These are phyloP conservation scores for Xylaria grammica DNA, from an alignment of 495 filamentous ascomycete species.

Conservation along the genomic window DNA sequence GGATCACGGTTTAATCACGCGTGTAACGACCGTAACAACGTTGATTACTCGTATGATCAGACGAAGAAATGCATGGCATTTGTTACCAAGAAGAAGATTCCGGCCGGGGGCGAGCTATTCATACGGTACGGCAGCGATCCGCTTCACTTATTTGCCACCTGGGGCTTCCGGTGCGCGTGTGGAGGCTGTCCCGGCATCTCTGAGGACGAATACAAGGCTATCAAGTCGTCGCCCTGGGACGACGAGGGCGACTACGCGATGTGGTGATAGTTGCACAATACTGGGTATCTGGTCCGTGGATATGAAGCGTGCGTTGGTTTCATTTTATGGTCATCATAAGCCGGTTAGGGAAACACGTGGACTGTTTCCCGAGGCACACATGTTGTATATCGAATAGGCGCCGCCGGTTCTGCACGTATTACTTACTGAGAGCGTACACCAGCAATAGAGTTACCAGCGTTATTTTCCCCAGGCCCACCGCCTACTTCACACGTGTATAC, in stretches of 20 bases:
- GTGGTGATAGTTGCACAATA: no score
- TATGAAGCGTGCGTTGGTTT: not conserved
- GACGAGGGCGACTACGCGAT: not conserved
- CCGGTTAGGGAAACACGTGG: not conserved
- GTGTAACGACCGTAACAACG: slow-evolving; percentile 33
- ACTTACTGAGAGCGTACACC: not conserved
- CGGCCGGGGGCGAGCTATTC: slow-evolving; percentile 34
- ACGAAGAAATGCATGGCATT: slow-evolving; percentile 20
- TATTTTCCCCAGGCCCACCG: not conserved
- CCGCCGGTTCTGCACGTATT: no score
- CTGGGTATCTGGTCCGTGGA: no score
- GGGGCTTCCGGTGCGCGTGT: slow-evolving; percentile 40
- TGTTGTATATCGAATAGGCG: not conserved
- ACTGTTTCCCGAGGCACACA: not conserved
- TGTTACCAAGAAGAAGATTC: slow-evolving; percentile 14
- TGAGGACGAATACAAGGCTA: slow-evolving; percentile 19
- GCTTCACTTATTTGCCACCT: slow-evolving; percentile 28
- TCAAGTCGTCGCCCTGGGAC: not conserved
- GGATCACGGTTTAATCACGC: slow-evolving; percentile 44
- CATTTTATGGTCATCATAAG: not conserved
- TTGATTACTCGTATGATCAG: slow-evolving; percentile 27
- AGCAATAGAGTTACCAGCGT: not conserved
- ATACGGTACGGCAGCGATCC: slow-evolving; percentile 38
- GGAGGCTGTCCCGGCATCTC: slow-evolving; percentile 30
- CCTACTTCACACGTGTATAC: not conserved